Conservation (phyloP, 305 asterid genomes). For the Lippia alba region DNA sequence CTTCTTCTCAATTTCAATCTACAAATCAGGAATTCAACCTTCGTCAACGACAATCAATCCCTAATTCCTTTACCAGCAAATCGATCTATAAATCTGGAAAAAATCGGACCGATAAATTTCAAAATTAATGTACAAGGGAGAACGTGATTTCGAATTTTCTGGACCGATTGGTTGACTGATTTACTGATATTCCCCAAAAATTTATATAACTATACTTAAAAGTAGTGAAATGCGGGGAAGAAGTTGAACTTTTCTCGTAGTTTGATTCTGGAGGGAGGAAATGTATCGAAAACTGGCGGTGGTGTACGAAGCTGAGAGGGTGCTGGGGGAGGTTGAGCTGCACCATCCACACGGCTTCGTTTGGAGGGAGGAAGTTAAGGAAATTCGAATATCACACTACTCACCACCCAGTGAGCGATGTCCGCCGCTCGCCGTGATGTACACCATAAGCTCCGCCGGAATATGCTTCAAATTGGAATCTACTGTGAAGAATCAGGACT, state of each 20-base stretch:
- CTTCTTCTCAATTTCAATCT: conserved; percentile 36
- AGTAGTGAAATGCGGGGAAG: conserved; percentile 38
- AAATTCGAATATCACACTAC: conserved; percentile 76
- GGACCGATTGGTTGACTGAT: conserved; percentile 43
- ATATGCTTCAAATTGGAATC: conserved; percentile 86
- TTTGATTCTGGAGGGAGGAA: conserved; percentile 20
- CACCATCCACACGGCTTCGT: conserved; percentile 61
- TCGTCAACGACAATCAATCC: conserved; percentile 34
- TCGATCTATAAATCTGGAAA: conserved; percentile 50
- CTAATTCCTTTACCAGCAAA: conserved; percentile 35
- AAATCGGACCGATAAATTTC: conserved; percentile 50
- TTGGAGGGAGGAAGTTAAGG: conserved; percentile 55
- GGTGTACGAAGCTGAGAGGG: conserved; percentile 74
- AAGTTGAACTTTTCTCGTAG: conserved; percentile 21
- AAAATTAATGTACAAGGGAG: conserved; percentile 30
- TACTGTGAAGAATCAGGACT: conserved; percentile 52
- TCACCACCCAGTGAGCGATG: conserved; percentile 93
- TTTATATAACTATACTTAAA: conserved; percentile 38
- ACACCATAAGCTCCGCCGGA: conserved; percentile 64
- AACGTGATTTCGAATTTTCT: conserved; percentile 28
- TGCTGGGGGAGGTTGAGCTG: conserved; percentile 84
- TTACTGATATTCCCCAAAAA: conserved; percentile 35
- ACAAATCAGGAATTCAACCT: conserved; percentile 37
- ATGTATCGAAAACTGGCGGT: conserved; percentile 57
- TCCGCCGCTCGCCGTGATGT: conserved; percentile 94